Conservation (phyloP, 345 rosid species). For the Boechera divaricarpa region DNA sequence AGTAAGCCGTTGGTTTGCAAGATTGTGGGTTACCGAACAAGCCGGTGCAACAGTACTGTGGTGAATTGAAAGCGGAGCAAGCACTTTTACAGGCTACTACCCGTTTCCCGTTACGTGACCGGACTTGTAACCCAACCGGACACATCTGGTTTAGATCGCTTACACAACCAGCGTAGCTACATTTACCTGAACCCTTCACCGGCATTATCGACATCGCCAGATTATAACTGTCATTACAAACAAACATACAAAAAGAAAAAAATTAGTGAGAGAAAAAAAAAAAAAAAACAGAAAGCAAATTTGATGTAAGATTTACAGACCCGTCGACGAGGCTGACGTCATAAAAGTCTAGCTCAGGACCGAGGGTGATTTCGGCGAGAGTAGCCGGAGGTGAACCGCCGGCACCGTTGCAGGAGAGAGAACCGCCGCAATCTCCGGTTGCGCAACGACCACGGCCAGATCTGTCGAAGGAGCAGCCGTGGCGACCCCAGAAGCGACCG, state of each 20-base stretch:
- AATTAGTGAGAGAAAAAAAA: neutral
- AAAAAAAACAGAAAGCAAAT: neutral
- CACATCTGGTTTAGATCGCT: constrained; percentile 86
- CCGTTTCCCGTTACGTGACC: constrained; percentile 56
- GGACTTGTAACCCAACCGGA: constrained; percentile 81
- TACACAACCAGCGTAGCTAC: constrained; percentile 90
- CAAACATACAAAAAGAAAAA: too few species aligned
- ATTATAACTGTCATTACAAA: constrained; percentile 58
- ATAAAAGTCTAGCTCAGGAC: constrained; percentile 80
- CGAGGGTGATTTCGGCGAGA: constrained; percentile 85
- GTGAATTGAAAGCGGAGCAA: constrained; percentile 86
- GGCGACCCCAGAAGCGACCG: constrained; percentile 98
- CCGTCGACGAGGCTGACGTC: constrained; percentile 97
- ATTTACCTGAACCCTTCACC: constrained; percentile 72
- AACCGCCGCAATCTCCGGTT: constrained; percentile 91
- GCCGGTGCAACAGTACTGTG: constrained; percentile 92
- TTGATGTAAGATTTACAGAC: neutral
- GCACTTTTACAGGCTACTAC: constrained; percentile 97
- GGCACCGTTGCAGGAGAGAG: constrained; percentile 78
- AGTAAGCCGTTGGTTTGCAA: constrained; percentile 92
- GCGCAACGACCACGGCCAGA: constrained; percentile 79
- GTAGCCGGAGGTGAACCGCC: constrained; percentile 96
- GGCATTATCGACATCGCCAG: constrained; percentile 81
- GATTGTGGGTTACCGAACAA: constrained; percentile 70
- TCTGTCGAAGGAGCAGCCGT: constrained; percentile 78